A percentile compares a stretch with the other conserved stretches of the same genome.
Conservation (phyloP, 805 yeast genomes). For the Ogataea thermomethanolica region DNA sequence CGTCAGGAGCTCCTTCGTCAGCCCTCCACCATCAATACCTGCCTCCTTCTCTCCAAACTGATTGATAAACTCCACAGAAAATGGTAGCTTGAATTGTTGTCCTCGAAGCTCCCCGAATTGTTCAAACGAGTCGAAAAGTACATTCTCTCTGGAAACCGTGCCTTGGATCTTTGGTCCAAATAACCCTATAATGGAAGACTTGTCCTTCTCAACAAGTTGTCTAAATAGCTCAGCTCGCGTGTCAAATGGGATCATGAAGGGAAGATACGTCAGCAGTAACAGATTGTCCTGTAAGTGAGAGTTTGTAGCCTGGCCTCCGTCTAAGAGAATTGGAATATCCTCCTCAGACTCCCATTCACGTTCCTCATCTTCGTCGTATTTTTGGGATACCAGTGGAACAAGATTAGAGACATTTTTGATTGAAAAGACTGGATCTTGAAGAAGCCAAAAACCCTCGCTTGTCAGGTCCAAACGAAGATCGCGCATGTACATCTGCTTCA, state of each 20-base stretch:
- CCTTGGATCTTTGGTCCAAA: slow-evolving; percentile 37
- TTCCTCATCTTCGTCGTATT: slow-evolving; percentile 15
- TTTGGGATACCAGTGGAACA: slow-evolving; percentile 17
- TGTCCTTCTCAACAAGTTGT: slow-evolving; percentile 54
- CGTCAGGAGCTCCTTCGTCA: slow-evolving; percentile 86
- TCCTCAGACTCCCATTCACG: slow-evolving; percentile 1
- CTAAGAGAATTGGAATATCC: slow-evolving; percentile 1
- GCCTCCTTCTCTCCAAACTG: slow-evolving; percentile 71
- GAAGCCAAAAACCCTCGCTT: slow-evolving; percentile 52
- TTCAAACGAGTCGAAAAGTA: slow-evolving; percentile 73
- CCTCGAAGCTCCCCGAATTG: slow-evolving; percentile 51
- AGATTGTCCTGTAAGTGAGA: slow-evolving; percentile 35
- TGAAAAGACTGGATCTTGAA: slow-evolving; percentile 21
- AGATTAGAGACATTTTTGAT: slow-evolving; percentile 20
- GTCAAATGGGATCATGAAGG: slow-evolving; percentile 77
- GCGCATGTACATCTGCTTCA: slow-evolving; percentile 62
- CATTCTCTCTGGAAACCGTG: slow-evolving; percentile 60
- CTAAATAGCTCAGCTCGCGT: slow-evolving; percentile 74
- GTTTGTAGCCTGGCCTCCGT: slow-evolving; percentile 13
- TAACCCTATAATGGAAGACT: slow-evolving; percentile 23
- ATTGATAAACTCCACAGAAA: slow-evolving; percentile 66
- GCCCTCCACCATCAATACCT: slow-evolving; percentile 97
- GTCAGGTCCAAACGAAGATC: slow-evolving; percentile 60
- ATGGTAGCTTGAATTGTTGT: slow-evolving; percentile 49
- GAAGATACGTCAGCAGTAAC: slow-evolving; percentile 57